Conservation (phyloP, 441 rosid genomes). For the Mallotus japonicus region DNA sequence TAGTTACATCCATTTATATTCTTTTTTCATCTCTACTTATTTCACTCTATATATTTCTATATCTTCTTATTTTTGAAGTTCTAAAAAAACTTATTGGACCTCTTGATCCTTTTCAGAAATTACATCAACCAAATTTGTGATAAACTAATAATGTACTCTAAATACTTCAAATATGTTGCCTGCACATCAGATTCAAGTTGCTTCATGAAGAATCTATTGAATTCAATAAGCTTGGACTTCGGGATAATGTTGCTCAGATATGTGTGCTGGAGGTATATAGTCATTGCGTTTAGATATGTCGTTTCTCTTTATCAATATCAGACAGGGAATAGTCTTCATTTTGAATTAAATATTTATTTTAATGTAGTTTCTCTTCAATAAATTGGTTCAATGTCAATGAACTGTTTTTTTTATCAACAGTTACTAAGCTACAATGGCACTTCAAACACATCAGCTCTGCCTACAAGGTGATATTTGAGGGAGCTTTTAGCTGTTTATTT, state of each 20-base stretch:
- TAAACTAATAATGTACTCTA: constrained; percentile 23
- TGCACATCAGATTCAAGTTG: constrained; percentile 73
- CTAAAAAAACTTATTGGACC: background rate
- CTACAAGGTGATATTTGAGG: constrained; percentile 47
- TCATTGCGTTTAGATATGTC: background rate
- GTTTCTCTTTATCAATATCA: background rate
- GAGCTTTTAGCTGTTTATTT: background rate
- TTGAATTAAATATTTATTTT: background rate
- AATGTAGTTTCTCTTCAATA: background rate
- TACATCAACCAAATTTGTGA: constrained; percentile 9
- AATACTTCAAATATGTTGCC: constrained; percentile 22
- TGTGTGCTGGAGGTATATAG: constrained; percentile 80
- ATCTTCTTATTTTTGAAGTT: constrained; percentile 1
- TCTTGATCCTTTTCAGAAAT: background rate
- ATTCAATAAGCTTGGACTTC: constrained; percentile 76
- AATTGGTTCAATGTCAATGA: constrained; percentile 6
- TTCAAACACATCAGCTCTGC: constrained; percentile 33
- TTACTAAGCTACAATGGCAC: constrained; percentile 36
- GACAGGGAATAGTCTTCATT: constrained; percentile 3
- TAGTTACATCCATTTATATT: no score
- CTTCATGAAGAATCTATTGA: constrained; percentile 77
- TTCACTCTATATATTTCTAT: background rate
- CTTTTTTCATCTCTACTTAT: no score
- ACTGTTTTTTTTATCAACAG: constrained; percentile 31
- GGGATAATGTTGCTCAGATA: constrained; percentile 98